Percentiles rank a stretch among this genome's conserved stretches.
Evolutionary conservation across 2,329 filamentous ascomycete species (phyloP).

Genomic region (Aspergillus sp.): DNA sequence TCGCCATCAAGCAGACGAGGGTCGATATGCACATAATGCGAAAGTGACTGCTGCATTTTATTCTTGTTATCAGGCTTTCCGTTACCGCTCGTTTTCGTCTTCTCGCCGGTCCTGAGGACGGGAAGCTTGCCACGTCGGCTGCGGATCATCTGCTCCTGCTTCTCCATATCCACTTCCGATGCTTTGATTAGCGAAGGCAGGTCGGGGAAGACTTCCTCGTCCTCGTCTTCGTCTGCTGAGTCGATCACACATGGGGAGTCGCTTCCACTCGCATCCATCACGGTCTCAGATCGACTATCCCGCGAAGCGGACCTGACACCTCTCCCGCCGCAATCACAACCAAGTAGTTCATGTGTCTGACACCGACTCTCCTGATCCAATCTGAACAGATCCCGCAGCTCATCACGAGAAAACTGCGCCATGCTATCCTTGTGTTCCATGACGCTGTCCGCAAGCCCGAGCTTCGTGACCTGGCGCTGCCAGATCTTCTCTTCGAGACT

Average conservation of each 20-base stretch:
- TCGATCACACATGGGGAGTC: slow-evolving; percentile 1
- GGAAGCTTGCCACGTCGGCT: not conserved
- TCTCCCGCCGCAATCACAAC: slow-evolving; percentile 59
- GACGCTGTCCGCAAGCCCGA: slow-evolving; percentile 67
- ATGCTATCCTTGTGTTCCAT: slow-evolving; percentile 63
- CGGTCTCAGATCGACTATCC: slow-evolving; percentile 5
- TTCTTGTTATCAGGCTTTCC: slow-evolving; percentile 15
- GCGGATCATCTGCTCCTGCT: slow-evolving; percentile 28
- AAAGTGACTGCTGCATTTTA: slow-evolving; percentile 43
- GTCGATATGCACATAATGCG: slow-evolving; percentile 44
- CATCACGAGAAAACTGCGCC: slow-evolving; percentile 63
- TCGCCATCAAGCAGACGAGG: slow-evolving; percentile 27
- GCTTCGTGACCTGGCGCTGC: slow-evolving; percentile 69
- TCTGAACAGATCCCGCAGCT: slow-evolving; percentile 65
- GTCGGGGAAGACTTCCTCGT: slow-evolving; percentile 26
- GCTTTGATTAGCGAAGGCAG: slow-evolving; percentile 37
- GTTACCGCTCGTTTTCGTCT: not conserved
- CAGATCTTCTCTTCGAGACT: slow-evolving; percentile 73
- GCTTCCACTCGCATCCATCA: slow-evolving; percentile 4
- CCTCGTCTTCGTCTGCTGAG: slow-evolving; percentile 18
- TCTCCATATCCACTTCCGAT: slow-evolving; percentile 37
- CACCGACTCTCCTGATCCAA: slow-evolving; percentile 60
- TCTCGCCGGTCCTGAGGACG: slow-evolving; percentile 4
- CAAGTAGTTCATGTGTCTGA: slow-evolving; percentile 66
- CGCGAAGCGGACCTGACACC: slow-evolving; percentile 33